phyloP scores from a whole-genome alignment of 2,329 filamentous ascomycete genomes.

The Ampelomyces quisqualis region DNA sequence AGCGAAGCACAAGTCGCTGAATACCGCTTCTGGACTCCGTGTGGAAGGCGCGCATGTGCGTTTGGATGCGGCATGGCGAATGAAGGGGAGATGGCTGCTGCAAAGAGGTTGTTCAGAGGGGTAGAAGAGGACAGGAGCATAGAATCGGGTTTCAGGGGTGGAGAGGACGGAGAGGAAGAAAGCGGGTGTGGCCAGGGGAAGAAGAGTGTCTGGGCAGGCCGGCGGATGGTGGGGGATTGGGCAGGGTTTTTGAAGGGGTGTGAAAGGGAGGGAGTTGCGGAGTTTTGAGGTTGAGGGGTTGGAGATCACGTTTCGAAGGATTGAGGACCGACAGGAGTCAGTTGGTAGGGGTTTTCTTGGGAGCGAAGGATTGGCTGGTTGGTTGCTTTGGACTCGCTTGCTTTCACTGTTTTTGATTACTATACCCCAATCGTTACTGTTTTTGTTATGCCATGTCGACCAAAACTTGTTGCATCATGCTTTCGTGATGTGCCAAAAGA shows the following conservation, averaged over 20 bases:
- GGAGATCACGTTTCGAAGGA: neutral
- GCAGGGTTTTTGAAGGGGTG: slow-evolving; percentile 12
- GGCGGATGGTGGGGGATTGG: slow-evolving; percentile 17
- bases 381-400: neutral
- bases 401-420: neutral
- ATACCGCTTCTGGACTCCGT: slow-evolving; percentile 42
- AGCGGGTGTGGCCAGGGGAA: neutral
- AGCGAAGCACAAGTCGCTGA: slow-evolving; percentile 39
- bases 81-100: slow-evolving; percentile 33
- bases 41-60: slow-evolving; percentile 30
- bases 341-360: too few relatives aligned
- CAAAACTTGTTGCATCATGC: too few relatives aligned
- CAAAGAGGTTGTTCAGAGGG: slow-evolving; percentile 35
- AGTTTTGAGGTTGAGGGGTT: slow-evolving; percentile 6
- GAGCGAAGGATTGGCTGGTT: neutral
- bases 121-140: too few relatives aligned
- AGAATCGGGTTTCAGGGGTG: slow-evolving; percentile 9
- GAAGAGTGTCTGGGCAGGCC: slow-evolving; percentile 15
- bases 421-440: neutral
- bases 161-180: neutral
- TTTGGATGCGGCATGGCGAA: slow-evolving; percentile 35
- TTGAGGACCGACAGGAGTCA: neutral
- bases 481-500: too few relatives aligned
- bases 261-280: slow-evolving; percentile 25
- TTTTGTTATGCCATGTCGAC: too few relatives aligned